Percentiles rank a stretch among this genome's conserved stretches.
phyloP scores from a whole-genome alignment of 2,329 filamentous ascomycete genomes.

The Thielaviopsis cerberus region DNA sequence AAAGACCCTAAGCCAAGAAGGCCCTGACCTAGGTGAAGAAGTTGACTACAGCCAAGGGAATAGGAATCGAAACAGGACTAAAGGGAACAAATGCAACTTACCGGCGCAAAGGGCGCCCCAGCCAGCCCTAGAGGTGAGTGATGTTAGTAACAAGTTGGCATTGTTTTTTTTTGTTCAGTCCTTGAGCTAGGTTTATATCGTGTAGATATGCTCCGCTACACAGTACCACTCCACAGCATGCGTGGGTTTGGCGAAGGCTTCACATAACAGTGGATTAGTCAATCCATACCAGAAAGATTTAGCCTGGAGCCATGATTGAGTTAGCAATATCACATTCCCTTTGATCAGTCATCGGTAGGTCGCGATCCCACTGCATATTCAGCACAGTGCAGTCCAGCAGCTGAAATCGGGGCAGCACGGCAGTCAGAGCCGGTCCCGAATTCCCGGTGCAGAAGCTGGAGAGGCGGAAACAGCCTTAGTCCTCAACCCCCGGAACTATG shows the following conservation, averaged over 20 bases:
- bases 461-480: not conserved
- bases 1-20: too few relatives aligned
- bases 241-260: not conserved
- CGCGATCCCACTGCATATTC: not conserved
- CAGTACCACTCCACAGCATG: not conserved
- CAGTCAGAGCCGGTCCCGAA: not conserved
- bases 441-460: not conserved
- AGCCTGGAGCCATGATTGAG: constrained; percentile 23
- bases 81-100: constrained; percentile 24
- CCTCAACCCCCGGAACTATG: not conserved
- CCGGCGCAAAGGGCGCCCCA: constrained; percentile 79
- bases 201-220: not conserved
- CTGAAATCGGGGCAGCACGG: not conserved
- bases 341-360: too few relatives aligned
- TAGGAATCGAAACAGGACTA: not conserved
- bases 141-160: not conserved
- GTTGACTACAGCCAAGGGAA: not conserved
- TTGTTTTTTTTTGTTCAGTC: not conserved
- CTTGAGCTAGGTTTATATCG: not conserved
- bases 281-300: constrained; percentile 44
- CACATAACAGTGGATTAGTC: not conserved
- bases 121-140: constrained; percentile 45
- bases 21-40: too few relatives aligned
- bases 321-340: constrained; percentile 8
- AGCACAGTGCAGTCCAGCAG: not conserved